Conservation (phyloP, 139 green algal genomes). For the Diplosphaera chodatii region DNA sequence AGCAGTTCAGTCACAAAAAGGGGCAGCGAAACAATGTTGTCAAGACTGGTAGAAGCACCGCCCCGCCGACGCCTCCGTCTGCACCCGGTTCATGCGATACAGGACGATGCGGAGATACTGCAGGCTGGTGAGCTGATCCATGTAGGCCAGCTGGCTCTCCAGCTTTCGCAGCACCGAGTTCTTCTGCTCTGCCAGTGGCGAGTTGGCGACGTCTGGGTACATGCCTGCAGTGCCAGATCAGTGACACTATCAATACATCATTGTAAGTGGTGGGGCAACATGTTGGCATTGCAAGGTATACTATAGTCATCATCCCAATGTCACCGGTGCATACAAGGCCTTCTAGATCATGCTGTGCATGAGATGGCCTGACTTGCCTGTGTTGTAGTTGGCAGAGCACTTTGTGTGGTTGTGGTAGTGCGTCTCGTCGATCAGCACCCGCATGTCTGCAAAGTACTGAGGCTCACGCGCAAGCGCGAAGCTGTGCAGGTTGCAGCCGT, state of each 20-base stretch:
- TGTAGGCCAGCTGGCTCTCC: neutral
- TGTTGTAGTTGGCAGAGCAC: neutral
- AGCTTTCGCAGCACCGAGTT: neutral
- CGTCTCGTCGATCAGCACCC: neutral
- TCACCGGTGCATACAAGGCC: neutral
- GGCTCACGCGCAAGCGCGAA: neutral
- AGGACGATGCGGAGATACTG: neutral
- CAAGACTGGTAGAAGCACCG: too few species aligned
- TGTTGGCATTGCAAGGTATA: too few species aligned
- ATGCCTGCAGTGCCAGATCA: neutral
- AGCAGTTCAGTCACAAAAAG: too few species aligned
- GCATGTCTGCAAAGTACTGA: neutral
- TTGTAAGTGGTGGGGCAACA: too few species aligned
- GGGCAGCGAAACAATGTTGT: too few species aligned
- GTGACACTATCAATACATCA: too few species aligned
- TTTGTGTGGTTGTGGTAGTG: neutral
- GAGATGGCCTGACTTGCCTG: neutral
- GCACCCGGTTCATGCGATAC: neutral
- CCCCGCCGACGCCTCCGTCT: neutral
- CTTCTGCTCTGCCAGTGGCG: neutral
- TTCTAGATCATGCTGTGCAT: neutral
- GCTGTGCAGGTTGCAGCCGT: neutral
- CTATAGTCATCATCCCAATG: neutral
- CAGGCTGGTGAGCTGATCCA: neutral
- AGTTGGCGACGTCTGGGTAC: neutral